Evolutionary conservation across 257 asterid species (phyloP).

Genomic region (Coffea eugenioides): DNA sequence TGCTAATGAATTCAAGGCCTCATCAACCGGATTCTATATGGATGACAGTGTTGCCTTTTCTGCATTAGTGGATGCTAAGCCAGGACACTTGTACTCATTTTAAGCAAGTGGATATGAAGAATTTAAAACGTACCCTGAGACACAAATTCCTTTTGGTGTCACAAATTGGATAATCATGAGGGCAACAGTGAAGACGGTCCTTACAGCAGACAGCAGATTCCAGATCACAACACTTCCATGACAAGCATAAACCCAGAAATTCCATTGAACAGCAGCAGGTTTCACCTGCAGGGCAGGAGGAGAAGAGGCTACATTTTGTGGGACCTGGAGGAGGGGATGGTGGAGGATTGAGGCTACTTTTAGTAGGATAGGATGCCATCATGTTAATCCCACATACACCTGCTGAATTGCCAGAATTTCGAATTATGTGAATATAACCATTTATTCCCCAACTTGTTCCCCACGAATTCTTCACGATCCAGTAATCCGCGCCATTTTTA

Average conservation of each 20-base stretch:
- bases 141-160: conserved; percentile 53
- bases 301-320: conserved; percentile 53
- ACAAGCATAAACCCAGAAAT: conserved; percentile 69
- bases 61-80: not conserved
- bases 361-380: conserved; percentile 85
- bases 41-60: not conserved
- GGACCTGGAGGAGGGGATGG: conserved; percentile 77
- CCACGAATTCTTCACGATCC: conserved; percentile 96
- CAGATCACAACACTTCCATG: conserved; percentile 76
- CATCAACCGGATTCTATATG: not conserved
- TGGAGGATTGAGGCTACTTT: conserved; percentile 88
- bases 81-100: not conserved
- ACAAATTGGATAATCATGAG: conserved; percentile 73
- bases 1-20: not conserved
- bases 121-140: conserved; percentile 53
- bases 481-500: conserved; percentile 66
- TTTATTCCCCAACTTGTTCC: conserved; percentile 83
- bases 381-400: conserved; percentile 84
- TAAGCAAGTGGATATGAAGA: not conserved
- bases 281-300: conserved; percentile 69
- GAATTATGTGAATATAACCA: conserved; percentile 72
- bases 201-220: conserved; percentile 77
- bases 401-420: conserved; percentile 47
- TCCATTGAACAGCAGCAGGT: conserved; percentile 76
- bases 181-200: conserved; percentile 71